Evolutionary conservation across 108 stramenopile species (phyloP).

Genomic region (Nitzschia inconspicua): DNA sequence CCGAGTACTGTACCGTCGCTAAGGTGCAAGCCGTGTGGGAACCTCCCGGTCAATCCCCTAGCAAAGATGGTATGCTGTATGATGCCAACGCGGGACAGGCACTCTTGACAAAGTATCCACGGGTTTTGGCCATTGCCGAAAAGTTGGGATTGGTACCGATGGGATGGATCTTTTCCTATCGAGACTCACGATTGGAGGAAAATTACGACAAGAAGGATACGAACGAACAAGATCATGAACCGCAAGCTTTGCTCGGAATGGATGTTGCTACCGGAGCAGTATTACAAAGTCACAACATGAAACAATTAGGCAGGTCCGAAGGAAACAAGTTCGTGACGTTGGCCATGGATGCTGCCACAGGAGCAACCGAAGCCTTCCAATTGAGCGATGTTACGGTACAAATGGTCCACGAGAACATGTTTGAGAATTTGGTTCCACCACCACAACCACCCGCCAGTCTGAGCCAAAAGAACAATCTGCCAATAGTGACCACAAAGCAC

Average conservation of each 20-base stretch:
- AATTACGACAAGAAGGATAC: not conserved
- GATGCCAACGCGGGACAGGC: slow-evolving; percentile 3
- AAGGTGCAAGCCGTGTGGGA: slow-evolving; percentile 85
- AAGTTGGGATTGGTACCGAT: slow-evolving; percentile 65
- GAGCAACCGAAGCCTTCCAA: slow-evolving; percentile 87
- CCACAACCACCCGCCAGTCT: too few relatives aligned
- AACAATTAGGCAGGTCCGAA: slow-evolving; percentile 32
- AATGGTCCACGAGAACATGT: slow-evolving; percentile 80
- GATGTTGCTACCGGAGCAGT: slow-evolving; percentile 56
- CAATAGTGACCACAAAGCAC: slow-evolving; percentile 40
- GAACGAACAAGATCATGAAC: slow-evolving; percentile 42
- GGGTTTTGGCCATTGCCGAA: slow-evolving; percentile 53
- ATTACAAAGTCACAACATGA: slow-evolving; percentile 71
- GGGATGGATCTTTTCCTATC: slow-evolving; percentile 84
- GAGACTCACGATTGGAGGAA: slow-evolving; percentile 46
- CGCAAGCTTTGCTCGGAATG: slow-evolving; percentile 56
- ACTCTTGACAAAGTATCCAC: slow-evolving; percentile 3
- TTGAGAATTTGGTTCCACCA: slow-evolving; percentile 15
- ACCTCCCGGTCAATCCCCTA: slow-evolving; percentile 37
- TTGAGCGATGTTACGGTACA: slow-evolving; percentile 80
- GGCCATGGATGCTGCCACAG: slow-evolving; percentile 70
- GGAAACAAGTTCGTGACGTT: slow-evolving; percentile 70
- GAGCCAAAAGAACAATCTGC: slow-evolving; percentile 7
- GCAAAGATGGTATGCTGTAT: slow-evolving; percentile 8
- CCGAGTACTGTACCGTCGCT: slow-evolving; percentile 73